Base-by-base conservation (phyloP, 2,329 filamentous ascomycete species). In the Neophaeococcomyces aloes region DNA sequence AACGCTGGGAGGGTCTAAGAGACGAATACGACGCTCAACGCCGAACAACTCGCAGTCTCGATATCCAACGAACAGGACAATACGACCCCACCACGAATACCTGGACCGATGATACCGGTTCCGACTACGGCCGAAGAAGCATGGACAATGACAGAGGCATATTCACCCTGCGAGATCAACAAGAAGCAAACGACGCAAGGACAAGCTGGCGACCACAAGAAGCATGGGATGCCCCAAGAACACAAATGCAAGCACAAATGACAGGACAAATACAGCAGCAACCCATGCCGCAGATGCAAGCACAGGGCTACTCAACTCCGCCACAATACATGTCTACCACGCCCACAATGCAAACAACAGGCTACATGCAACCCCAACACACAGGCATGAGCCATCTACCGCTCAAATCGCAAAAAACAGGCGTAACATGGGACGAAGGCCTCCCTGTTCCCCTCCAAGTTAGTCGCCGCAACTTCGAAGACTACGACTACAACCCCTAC, bases 21-120 rank as follows among this genome's bases (percentile, higher is more conserved):
- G 52, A 54, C 18, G 52, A 54, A 19, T 54, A 54, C 47, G 52
- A 54, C 17, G 50, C 50, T 15, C 52, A 54, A 29, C 43, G 50
- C 30, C 49, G 48, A 37, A 49, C 50, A 13, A 44, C 10, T 10
- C 37, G 52, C 19, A 47, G 48, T 13, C 35, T 54, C 15, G 52
- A 54, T 21, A 53, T 54, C 18, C 52, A 54, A 40, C 48, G 52
- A 10, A 54, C 52, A 3, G 52, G 50, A 3, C 18, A 33, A 17
- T 43, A 33, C 30, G 39, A 42, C 25, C 39, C 39, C 10, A 27
- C 23, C n/a, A 34, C 30, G 3, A 30, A 42, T 19, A 30, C 33
- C n/a, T 34, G 27, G 30, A 23, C 35, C 17, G 35, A 23, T 11
- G 14, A 38, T 15, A 38, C 18, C 18, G 23, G 21, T 23, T 19